phyloP scores from a whole-genome alignment of 148 eudicot species.

The Rhododendron kiyosumense region DNA sequence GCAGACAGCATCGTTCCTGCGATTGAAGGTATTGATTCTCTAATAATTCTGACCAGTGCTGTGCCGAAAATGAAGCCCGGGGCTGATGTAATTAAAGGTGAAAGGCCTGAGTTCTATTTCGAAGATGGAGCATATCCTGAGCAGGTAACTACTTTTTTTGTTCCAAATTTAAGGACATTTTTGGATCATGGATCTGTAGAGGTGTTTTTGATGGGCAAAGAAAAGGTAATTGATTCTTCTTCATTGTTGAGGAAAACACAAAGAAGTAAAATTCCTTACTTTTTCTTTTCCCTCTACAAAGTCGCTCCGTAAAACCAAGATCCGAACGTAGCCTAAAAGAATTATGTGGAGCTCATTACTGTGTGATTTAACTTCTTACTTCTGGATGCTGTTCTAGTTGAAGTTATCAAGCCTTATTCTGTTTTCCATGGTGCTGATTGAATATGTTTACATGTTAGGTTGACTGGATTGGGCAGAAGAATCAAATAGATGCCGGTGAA shows the following conservation, averaged over 20 bases:
- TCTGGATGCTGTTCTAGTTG: neutral
- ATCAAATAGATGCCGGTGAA: slow-evolving; percentile 92
- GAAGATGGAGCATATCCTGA: slow-evolving; percentile 83
- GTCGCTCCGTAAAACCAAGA: neutral
- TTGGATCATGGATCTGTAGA: neutral
- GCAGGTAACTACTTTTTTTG: slow-evolving; percentile 40
- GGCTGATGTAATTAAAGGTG: slow-evolving; percentile 66
- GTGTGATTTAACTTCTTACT: neutral
- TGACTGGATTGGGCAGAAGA: slow-evolving; percentile 98
- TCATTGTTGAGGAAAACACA: neutral
- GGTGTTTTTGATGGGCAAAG: neutral
- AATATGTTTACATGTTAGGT: slow-evolving; percentile 41
- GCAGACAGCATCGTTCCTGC: slow-evolving; percentile 62
- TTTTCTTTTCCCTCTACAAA: neutral
- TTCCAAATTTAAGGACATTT: neutral
- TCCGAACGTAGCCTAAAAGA: neutral
- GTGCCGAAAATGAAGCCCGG: slow-evolving; percentile 93
- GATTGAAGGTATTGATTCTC: slow-evolving; percentile 73
- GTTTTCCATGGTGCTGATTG: neutral
- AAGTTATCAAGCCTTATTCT: neutral
- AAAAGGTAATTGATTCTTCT: neutral
- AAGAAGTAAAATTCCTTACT: neutral
- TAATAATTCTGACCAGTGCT: slow-evolving; percentile 89
- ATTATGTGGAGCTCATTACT: neutral
- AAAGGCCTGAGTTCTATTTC: slow-evolving; percentile 74